These are phyloP conservation scores for Cordyceps javanica DNA, from an alignment of 2,329 filamentous ascomycete genomes.

Conservation along the genomic window DNA sequence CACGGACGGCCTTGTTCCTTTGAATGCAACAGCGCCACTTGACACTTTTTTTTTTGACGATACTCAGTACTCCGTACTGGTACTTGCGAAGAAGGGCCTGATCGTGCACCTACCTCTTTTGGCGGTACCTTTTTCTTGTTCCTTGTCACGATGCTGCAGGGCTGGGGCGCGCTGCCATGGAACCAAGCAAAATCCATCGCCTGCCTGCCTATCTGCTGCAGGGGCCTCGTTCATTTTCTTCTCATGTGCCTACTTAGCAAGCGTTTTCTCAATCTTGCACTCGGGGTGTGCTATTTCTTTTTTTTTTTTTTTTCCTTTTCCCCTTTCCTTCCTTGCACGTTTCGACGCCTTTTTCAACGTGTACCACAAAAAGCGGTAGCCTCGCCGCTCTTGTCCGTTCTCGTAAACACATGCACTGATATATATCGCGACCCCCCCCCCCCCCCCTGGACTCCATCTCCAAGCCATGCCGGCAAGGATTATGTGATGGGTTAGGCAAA, in stretches of 20 bases:
- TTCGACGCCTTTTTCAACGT: background rate
- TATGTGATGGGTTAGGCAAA: background rate
- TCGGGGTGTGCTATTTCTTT: too few relatives aligned
- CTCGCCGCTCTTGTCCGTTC: background rate
- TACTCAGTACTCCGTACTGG: too few relatives aligned
- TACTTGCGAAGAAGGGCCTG: background rate
- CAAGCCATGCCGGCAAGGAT: slow-evolving; percentile 1
- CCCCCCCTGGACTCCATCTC: background rate
- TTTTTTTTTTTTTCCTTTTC: background rate
- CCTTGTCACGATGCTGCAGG: too few relatives aligned
- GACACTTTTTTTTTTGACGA: background rate
- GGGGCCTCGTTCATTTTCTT: background rate
- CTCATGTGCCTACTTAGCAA: too few relatives aligned
- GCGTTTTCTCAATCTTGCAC: too few relatives aligned
- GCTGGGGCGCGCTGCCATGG: too few relatives aligned
- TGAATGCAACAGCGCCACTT: too few relatives aligned
- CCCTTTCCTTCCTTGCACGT: too few relatives aligned
- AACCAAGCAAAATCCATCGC: too few relatives aligned
- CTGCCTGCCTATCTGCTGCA: too few relatives aligned
- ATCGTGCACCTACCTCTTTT: slow-evolving; percentile 1
- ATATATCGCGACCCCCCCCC: background rate
- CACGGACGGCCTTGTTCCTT: too few relatives aligned
- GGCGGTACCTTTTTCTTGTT: background rate
- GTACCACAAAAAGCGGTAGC: too few relatives aligned
- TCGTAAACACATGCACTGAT: background rate